Base-by-base conservation (phyloP, 169 alveolate genomes). In the Plasmodium adleri region DNA sequence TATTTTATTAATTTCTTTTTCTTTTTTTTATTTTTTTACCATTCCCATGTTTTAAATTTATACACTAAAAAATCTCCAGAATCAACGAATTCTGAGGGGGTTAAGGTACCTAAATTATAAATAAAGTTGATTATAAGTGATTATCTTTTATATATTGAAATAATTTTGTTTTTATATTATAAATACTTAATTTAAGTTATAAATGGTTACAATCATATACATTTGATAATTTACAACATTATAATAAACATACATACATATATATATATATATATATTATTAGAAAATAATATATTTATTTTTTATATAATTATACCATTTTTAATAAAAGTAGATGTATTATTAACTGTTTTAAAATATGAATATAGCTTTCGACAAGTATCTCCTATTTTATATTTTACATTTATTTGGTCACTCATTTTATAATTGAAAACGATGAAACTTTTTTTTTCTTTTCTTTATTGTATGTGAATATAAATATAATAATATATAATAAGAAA, bases 331-430 rank as follows among this genome's bases (percentile, higher is more conserved):
- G 89, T 66, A 72, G 95, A 93, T 86, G 97, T 89, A 60, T 88
- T 86, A 74, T 94, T 95, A 50, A 96, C 96, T 67, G 95, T 71
- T 54, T 87, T 72, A 39, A 96, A 88, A 50, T 93, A 90, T 26
- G 97, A 97, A 56, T 91, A 68, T 26, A 92, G 58, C 10, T 94
- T 75, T 1, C 97, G 95, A 24, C 92, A 88, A 71, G 96, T 96
- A 62, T 96, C 98, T 13, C 95, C 96, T 88, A 89, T 92, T 88
- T 92, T 92, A 83, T 93, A 88, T 67, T 92, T 94, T 45, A 83
- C 85, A 71, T 83, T 83, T 70, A 56, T 43, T 13, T 45, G 74
- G 6, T 70, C 91, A 72, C 86, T 63, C 91, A 83, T 83, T 83
- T 56, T 76, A 78, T 39, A 39, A 39, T 39, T 39, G 8, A 39